Conservation (phyloP, 176 grass and related monocot genomes). For the Echinochloa phyllopogon region DNA sequence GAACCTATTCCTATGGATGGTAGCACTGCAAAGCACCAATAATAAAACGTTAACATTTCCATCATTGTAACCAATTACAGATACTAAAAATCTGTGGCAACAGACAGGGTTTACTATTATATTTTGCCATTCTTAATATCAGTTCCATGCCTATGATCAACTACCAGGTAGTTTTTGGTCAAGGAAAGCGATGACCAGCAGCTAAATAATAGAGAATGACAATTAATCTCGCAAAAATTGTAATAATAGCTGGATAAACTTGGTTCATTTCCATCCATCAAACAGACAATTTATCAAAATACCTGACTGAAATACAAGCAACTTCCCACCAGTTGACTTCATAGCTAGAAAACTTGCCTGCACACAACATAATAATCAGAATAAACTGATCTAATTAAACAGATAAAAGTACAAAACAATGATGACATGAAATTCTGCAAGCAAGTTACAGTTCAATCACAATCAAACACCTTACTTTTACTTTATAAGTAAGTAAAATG, state of each 20-base stretch:
- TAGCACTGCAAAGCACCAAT: constrained; percentile 67
- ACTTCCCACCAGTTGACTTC: constrained; percentile 88
- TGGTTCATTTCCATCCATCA: not conserved
- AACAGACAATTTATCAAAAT: constrained; percentile 24
- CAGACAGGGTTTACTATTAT: constrained; percentile 15
- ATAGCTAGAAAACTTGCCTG: constrained; percentile 82
- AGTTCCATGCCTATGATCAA: not conserved
- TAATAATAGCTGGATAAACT: not conserved
- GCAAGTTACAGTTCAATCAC: not conserved
- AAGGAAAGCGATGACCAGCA: constrained; percentile 26
- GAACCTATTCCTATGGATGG: constrained; percentile 82
- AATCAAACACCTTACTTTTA: not conserved
- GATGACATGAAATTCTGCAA: constrained; percentile 8
- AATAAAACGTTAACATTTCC: constrained; percentile 21
- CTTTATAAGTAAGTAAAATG: not conserved
- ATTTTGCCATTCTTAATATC: constrained; percentile 25
- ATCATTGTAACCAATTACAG: constrained; percentile 54
- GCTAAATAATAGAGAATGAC: constrained; percentile 4
- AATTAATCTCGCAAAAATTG: constrained; percentile 14
- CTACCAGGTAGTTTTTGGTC: constrained; percentile 20
- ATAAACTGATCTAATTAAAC: constrained; percentile 33
- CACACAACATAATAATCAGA: constrained; percentile 42
- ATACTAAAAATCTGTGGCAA: not conserved
- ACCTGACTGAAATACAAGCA: constrained; percentile 96
- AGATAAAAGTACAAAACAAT: constrained; percentile 39